Conservation (phyloP, 2,329 filamentous ascomycete species). For the Bipolaris gigantea region DNA sequence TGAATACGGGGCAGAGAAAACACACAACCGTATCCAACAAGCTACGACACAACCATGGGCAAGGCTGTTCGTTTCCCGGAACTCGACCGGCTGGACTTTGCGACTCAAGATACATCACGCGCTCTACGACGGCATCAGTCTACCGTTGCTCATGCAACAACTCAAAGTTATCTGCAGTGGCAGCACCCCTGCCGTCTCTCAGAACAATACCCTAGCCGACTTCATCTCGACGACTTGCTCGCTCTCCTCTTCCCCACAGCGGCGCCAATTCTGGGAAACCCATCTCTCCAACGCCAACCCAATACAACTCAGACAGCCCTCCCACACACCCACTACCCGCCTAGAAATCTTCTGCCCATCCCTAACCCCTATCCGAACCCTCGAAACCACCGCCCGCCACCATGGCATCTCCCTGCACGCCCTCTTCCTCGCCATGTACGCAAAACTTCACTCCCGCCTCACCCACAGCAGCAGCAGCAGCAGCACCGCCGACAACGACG, state of each 20-base stretch:
- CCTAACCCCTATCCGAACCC: constrained; percentile 46
- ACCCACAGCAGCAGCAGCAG: neutral
- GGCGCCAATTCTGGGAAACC: constrained; percentile 54
- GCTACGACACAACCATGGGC: constrained; percentile 37
- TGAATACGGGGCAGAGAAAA: constrained; percentile 15
- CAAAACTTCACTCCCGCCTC: constrained; percentile 53
- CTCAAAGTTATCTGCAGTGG: constrained; percentile 51
- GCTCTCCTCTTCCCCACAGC: constrained; percentile 15
- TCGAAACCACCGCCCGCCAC: constrained; percentile 51
- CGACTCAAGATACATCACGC: constrained; percentile 73
- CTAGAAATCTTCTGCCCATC: constrained; percentile 54
- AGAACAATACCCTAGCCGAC: constrained; percentile 43
- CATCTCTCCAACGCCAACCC: constrained; percentile 45
- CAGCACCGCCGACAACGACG: constrained; percentile 15
- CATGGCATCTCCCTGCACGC: constrained; percentile 69
- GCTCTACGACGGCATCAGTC: constrained; percentile 82
- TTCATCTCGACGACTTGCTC: constrained; percentile 41
- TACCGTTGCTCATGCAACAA: constrained; percentile 64
- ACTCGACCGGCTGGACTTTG: constrained; percentile 39
- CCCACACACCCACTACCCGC: constrained; percentile 31
- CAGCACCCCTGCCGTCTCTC: constrained; percentile 2
- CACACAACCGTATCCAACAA: neutral
- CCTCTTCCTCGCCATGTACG: constrained; percentile 73
- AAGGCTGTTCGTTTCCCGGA: constrained; percentile 42
- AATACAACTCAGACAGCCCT: constrained; percentile 21